phyloP scores from a whole-genome alignment of 2,329 filamentous ascomycete species.

The Reticulascus tulasneorum region DNA sequence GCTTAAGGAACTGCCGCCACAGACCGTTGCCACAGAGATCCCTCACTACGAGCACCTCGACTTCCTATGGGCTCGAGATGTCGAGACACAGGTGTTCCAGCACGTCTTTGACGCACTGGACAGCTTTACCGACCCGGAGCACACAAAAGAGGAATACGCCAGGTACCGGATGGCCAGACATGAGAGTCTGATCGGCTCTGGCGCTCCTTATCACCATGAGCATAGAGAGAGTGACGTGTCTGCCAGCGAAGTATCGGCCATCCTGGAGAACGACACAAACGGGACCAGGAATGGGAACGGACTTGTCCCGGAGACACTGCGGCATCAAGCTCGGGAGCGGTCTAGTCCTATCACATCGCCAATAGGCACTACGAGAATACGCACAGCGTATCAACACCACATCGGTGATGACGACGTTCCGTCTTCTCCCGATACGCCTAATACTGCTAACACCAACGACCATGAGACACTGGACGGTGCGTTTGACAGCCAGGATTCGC shows the following conservation, averaged over 20 bases:
- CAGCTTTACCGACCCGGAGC: conserved; percentile 57
- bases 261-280: conserved; percentile 4
- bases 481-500: conserved; percentile 8
- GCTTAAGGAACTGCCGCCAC: conserved; percentile 79
- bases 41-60: conserved; percentile 95
- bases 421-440: conserved; percentile 13
- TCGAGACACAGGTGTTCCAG: conserved; percentile 78
- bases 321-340: conserved; percentile 6
- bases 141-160: conserved; percentile 58
- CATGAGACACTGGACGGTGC: conserved; percentile 8
- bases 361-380: conserved; percentile 8
- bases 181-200: conserved; percentile 42
- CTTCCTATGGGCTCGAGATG: conserved; percentile 89
- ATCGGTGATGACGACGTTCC: conserved; percentile 10
- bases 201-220: conserved; percentile 22
- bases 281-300: conserved; percentile 5
- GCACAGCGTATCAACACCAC: conserved; percentile 6
- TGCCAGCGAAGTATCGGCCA: conserved; percentile 9
- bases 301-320: conserved; percentile 3
- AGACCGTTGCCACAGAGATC: conserved; percentile 82
- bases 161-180: conserved; percentile 50
- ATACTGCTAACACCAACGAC: conserved; percentile 4
- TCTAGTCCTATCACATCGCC: conserved; percentile 12
- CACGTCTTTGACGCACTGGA: conserved; percentile 89
- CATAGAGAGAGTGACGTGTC: conserved; percentile 24